Percentiles rank a stretch among this genome's conserved stretches.
Conservation (phyloP, 805 yeast species). For the Cyberlindnera euphorbiae region DNA sequence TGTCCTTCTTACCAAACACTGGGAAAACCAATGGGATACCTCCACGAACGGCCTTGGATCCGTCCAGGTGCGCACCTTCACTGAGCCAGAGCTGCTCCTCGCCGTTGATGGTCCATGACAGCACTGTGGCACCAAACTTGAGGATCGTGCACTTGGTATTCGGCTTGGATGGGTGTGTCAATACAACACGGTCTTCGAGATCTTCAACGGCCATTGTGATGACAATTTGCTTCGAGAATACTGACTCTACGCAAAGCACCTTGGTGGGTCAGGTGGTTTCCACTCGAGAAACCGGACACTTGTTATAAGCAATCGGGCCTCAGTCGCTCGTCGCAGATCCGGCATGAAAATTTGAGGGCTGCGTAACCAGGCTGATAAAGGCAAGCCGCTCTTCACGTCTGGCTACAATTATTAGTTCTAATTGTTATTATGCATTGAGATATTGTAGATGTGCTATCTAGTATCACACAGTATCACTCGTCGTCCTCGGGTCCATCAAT, state of each 20-base stretch:
- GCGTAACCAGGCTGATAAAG: too few species aligned
- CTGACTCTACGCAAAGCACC: too few species aligned
- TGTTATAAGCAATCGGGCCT: too few species aligned
- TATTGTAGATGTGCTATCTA: too few species aligned
- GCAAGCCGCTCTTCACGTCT: too few species aligned
- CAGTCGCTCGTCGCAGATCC: too few species aligned
- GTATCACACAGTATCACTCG: too few species aligned
- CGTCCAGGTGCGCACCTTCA: slow-evolving; percentile 78
- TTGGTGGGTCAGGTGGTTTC: too few species aligned
- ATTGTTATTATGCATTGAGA: not conserved
- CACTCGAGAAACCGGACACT: too few species aligned
- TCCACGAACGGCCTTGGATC: slow-evolving; percentile 92
- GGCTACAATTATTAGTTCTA: too few species aligned
- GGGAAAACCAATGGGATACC: slow-evolving; percentile 98
- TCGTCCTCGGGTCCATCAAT: slow-evolving; percentile 64
- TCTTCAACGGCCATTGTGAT: slow-evolving; percentile 49
- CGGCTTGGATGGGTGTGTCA: slow-evolving; percentile 50
- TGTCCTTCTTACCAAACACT: slow-evolving; percentile 71
- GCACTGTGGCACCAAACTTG: slow-evolving; percentile 83
- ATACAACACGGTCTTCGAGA: slow-evolving; percentile 53
- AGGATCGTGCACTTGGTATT: slow-evolving; percentile 62
- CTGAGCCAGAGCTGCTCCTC: slow-evolving; percentile 82
- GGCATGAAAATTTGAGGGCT: not conserved
- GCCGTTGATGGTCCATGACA: slow-evolving; percentile 73
- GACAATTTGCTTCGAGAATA: too few species aligned